Percentiles rank a stretch among this genome's conserved stretches.
Evolutionary conservation across 129 eudicot species (phyloP).

Genomic region (Artemisia argyi): DNA sequence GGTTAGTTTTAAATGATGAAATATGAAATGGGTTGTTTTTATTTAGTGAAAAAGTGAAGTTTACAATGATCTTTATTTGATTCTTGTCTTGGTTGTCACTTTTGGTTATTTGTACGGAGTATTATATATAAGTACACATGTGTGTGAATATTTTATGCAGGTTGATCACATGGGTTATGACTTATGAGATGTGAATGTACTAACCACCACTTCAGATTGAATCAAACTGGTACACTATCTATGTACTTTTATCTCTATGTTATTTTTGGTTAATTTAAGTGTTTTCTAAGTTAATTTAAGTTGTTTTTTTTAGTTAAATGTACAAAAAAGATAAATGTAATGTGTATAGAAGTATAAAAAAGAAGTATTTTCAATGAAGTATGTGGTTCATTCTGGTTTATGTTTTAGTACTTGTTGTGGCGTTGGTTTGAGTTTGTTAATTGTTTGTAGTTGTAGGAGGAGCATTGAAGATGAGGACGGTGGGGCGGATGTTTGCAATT

Average conservation of each 20-base stretch:
- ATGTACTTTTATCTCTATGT: conserved; percentile 15
- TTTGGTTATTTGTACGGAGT: conserved; percentile 10
- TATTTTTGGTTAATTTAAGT: neutral
- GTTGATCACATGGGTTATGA: too few relatives aligned
- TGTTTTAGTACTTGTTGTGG: conserved; percentile 1
- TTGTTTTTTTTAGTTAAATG: neutral
- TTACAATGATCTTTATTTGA: conserved; percentile 33
- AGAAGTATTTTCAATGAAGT: neutral
- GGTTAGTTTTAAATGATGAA: too few relatives aligned
- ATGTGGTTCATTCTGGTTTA: conserved; percentile 5
- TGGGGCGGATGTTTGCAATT: conserved; percentile 32
- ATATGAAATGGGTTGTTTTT: too few relatives aligned
- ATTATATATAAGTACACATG: too few relatives aligned
- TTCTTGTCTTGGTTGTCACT: conserved; percentile 33
- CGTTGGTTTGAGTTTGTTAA: conserved; percentile 16
- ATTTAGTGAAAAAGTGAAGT: conserved; percentile 35
- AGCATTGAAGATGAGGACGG: conserved; percentile 51
- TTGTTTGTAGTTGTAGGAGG: conserved; percentile 29
- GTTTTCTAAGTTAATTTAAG: neutral
- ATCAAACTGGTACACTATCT: too few relatives aligned
- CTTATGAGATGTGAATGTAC: too few relatives aligned
- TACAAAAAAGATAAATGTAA: too few relatives aligned
- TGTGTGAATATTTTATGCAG: too few relatives aligned
- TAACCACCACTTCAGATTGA: too few relatives aligned
- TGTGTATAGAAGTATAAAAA: too few relatives aligned